phyloP scores from a whole-genome alignment of 148 eudicot genomes.

The Arctostaphylos glauca region DNA sequence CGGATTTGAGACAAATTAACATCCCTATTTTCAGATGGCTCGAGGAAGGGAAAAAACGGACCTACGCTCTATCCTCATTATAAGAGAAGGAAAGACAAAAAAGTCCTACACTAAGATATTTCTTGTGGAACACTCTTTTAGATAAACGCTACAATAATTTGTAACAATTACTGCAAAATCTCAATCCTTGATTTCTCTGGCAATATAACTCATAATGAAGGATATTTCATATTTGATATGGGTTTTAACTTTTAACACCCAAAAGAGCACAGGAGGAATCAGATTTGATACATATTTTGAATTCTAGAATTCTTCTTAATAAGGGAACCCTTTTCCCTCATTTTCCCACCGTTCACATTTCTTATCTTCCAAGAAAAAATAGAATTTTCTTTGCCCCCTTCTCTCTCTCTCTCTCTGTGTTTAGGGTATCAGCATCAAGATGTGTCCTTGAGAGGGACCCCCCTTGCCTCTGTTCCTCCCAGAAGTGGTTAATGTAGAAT shows the following conservation, averaged over 20 bases:
- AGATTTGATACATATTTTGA: not conserved
- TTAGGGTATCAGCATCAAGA: conserved; percentile 18
- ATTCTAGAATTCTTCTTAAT: not conserved
- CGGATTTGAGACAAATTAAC: too few relatives aligned
- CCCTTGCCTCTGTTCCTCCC: conserved; percentile 23
- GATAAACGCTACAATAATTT: not conserved
- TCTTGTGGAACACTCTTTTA: too few relatives aligned
- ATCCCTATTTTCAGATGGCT: too few relatives aligned
- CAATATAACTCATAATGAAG: too few relatives aligned
- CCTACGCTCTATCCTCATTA: too few relatives aligned
- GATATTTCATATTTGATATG: not conserved
- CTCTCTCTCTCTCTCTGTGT: not conserved
- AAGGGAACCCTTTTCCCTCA: not conserved
- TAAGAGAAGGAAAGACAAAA: too few relatives aligned
- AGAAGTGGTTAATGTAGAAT: conserved; percentile 13
- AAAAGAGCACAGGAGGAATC: not conserved
- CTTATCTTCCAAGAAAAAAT: conserved; percentile 14
- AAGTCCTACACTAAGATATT: too few relatives aligned
- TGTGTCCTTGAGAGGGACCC: conserved; percentile 12
- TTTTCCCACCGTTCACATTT: not conserved
- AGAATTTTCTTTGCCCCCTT: not conserved
- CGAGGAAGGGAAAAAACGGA: too few relatives aligned
- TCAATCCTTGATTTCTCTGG: too few relatives aligned
- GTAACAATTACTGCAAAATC: too few relatives aligned
- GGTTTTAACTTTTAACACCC: not conserved